A percentile compares a stretch with the other conserved stretches of the same genome.
phyloP scores from a whole-genome alignment of 2,329 filamentous ascomycete species.

The Zasmidium angulare region DNA sequence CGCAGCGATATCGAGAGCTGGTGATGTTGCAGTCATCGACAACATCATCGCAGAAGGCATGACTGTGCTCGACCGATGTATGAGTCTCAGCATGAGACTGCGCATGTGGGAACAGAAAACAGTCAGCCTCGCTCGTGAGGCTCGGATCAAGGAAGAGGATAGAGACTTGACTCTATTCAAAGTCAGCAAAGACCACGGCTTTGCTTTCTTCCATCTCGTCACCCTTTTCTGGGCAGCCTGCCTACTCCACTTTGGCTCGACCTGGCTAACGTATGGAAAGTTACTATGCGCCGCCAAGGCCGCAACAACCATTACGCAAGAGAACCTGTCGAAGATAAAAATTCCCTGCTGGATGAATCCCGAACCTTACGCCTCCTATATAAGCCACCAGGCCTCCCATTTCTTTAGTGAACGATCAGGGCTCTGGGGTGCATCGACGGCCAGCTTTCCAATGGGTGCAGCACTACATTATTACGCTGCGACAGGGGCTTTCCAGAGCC shows the following conservation, averaged over 20 bases:
- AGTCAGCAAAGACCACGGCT: background rate
- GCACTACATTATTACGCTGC: slow-evolving; percentile 1
- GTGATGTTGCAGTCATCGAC: background rate
- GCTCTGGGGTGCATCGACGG: background rate
- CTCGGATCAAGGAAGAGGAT: background rate
- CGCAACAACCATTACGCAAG: no score
- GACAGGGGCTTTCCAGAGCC: background rate
- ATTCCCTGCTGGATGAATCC: background rate
- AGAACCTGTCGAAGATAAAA: background rate
- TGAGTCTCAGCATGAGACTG: background rate
- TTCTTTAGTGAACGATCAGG: background rate
- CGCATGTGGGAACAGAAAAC: background rate
- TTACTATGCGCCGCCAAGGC: background rate
- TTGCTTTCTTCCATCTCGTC: background rate
- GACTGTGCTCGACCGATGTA: background rate
- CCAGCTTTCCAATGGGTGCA: background rate
- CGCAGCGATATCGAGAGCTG: background rate
- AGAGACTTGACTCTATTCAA: background rate
- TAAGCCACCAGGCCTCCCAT: background rate
- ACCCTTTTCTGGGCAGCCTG: background rate
- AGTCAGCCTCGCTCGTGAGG: background rate
- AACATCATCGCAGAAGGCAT: background rate
- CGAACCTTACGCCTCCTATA: background rate
- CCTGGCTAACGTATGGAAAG: background rate
- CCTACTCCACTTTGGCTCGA: background rate